Percentiles rank a stretch among this genome's conserved stretches.
Conservation (phyloP, 176 grass and related monocot genomes). For the Dactylis glomerata region DNA sequence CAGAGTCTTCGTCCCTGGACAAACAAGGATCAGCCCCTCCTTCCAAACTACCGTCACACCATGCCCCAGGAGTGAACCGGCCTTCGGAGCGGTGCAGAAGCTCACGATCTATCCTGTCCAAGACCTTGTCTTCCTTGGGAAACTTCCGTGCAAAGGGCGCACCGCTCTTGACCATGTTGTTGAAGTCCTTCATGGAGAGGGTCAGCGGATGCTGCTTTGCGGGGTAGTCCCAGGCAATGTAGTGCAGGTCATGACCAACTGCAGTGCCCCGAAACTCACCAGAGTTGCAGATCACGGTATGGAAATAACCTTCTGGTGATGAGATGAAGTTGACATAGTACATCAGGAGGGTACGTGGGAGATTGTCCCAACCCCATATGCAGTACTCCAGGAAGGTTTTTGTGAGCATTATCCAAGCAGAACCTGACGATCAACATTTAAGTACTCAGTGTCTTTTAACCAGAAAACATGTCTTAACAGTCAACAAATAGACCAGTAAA, state of each 20-base stretch:
- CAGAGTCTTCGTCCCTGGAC: constrained; percentile 51
- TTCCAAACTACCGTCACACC: constrained; percentile 61
- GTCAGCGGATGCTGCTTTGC: constrained; percentile 75
- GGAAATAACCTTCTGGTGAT: constrained; percentile 93
- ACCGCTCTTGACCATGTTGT: constrained; percentile 71
- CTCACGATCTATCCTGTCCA: constrained; percentile 75
- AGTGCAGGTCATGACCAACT: constrained; percentile 76
- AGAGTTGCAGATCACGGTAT: constrained; percentile 88
- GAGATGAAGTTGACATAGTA: constrained; percentile 93
- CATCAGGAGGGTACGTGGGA: constrained; percentile 76
- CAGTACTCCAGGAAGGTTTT: constrained; percentile 79
- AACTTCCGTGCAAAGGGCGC: constrained; percentile 88
- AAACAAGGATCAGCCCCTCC: constrained; percentile 56
- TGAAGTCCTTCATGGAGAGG: constrained; percentile 74
- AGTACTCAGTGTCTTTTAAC: neutral
- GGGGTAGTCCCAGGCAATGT: constrained; percentile 88
- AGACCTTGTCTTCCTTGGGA: constrained; percentile 71
- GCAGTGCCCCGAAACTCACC: constrained; percentile 58
- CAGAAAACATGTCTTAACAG: neutral
- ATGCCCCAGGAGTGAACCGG: constrained; percentile 70
- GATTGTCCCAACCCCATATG: constrained; percentile 89
- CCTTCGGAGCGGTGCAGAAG: constrained; percentile 62
- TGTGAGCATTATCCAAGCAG: constrained; percentile 90
- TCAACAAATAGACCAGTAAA: neutral
- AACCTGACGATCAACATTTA: constrained; percentile 43